Base-by-base conservation (phyloP, 2,329 filamentous ascomycete species). In the Fusarium sp. region DNA sequence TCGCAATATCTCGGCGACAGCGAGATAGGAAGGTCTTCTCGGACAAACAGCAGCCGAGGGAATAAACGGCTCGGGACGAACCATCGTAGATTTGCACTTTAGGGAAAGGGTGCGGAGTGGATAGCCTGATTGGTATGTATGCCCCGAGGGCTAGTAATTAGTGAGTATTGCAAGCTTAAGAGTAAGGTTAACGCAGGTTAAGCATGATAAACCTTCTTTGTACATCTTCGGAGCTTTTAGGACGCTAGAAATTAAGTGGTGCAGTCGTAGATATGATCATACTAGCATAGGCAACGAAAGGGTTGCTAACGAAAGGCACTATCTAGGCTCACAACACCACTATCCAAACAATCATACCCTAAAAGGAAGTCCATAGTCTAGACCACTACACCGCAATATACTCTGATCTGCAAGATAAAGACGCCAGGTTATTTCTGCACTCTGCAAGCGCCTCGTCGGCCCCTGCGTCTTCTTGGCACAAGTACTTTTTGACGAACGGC, bases 21-120 rank as follows among this genome's bases (percentile, higher is more conserved):
- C 70, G 30, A 55, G 61, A 73, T 39, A 59, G 70, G 70, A 74
- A 73, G 70, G 70, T 73, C 70, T 48, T 55, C 2, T 18, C 36
- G 41, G 47, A 54, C 20, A 61, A 45, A 44, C 50, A 58, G 56
- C 32, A 58, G 30, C 62, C 56, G 57, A 47, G 47, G 55, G 36
- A 38, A 47, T 39, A 50, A 53, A 53, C 70, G 71, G 66, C 24
- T 67, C 70, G 70, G 70, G 61, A 67, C 70, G 70, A 61, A 60
- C 56, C 53, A 73, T 57, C 28, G 30, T 18, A 42, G 42, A 67
- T 48, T 41, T 32, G 38, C 50, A 20, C 35, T 41, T 32, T 57
- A 50, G 66, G 54, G 22, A 45, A 58, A 32, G 24, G 22, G 10
- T 18, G 22, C 70, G 70, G 70, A 67, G 44, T 12, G 24, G 4